Evolutionary conservation across 2,329 filamentous ascomycete genomes (phyloP), one percentile per base, ranked within the genome.

Genomic region (Xylaria sp.): DNA sequence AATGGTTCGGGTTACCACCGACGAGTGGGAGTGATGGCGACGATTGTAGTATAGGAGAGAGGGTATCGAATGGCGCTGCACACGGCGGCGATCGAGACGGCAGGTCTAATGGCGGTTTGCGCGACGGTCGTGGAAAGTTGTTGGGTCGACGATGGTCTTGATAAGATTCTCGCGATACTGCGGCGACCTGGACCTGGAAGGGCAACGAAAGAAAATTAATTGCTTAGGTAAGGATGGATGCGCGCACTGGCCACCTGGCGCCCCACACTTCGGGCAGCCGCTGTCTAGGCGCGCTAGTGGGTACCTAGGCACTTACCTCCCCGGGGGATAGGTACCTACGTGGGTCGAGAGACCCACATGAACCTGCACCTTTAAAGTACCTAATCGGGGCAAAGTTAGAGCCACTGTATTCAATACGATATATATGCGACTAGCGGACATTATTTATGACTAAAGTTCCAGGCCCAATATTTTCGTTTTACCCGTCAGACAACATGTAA

Each of bases 351-450:
- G n/a, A n/a, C n/a, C n/a, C n/a, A n/a, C n/a, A n/a, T n/a, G n/a
- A 31, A 17, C n/a, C 23, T 25, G 44, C 17, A 4, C 27, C 11
- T 29, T 46, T 31, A n/a, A 9, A n/a, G 25, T 31, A 47, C n/a
- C n/a, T n/a, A n/a, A n/a, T 47, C 43, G 43, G 43, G 43, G 43
- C 43, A 31, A 31, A 31, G 33, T 29, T 21, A 19, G 46, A 17
- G 17, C 11, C 7, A 4, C 7, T 8, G n/a, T 19, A 23, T 35
- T 11, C 17, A 41, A 60, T 44, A 13, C 51, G 9, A 25, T 25
- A 49, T 25, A 49, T 60, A 60, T 60, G 58, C 46, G 19, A 35
- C 44, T 51, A 56, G 21, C n/a, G 43, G 35, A 41, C 27, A 46
- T n/a, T 25, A 23, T 11, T 2, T 35, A 49, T 17, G n/a, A n/a